Conservation (phyloP, 768 basidiomycete species). For the Suillus sp. region DNA sequence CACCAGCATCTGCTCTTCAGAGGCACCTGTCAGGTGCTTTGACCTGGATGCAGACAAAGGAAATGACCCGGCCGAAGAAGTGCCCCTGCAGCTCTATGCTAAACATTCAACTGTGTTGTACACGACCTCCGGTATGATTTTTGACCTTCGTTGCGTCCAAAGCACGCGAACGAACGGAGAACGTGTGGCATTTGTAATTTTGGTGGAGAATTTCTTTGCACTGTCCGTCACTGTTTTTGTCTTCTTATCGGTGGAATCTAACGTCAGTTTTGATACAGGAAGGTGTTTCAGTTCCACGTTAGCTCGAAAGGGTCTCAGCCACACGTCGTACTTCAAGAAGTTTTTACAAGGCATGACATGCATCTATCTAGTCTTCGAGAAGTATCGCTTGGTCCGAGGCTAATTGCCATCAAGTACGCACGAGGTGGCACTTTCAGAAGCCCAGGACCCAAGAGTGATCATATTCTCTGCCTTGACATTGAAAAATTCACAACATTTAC, state of each 20-base stretch:
- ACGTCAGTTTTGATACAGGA: neutral
- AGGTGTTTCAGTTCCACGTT: slow-evolving; percentile 2
- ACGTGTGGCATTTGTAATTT: slow-evolving; percentile 10
- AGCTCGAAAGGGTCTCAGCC: slow-evolving; percentile 1
- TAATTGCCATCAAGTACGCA: slow-evolving; percentile 9
- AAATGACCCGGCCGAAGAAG: slow-evolving; percentile 2
- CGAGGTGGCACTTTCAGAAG: slow-evolving; percentile 7
- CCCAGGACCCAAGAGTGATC: slow-evolving; percentile 5
- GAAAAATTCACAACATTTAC: neutral
- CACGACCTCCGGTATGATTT: slow-evolving; percentile 9
- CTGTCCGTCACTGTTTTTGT: neutral
- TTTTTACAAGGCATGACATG: slow-evolving; percentile 8
- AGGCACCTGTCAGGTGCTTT: slow-evolving; percentile 9
- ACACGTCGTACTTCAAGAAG: slow-evolving; percentile 5
- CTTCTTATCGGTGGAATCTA: neutral
- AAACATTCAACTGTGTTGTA: slow-evolving; percentile 11
- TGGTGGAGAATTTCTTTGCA: slow-evolving; percentile 9
- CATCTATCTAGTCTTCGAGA: slow-evolving; percentile 10
- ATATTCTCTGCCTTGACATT: slow-evolving; percentile 9
- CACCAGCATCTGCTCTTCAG: slow-evolving; percentile 8
- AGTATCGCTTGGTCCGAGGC: slow-evolving; percentile 6
- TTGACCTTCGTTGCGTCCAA: slow-evolving; percentile 11
- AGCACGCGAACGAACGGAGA: slow-evolving; percentile 4
- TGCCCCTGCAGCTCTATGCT: slow-evolving; percentile 5
- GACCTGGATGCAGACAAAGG: slow-evolving; percentile 9